These are phyloP conservation scores for Dendrobium chrysotoxum DNA, from an alignment of 106 monocot genomes.

Conservation along the genomic window DNA sequence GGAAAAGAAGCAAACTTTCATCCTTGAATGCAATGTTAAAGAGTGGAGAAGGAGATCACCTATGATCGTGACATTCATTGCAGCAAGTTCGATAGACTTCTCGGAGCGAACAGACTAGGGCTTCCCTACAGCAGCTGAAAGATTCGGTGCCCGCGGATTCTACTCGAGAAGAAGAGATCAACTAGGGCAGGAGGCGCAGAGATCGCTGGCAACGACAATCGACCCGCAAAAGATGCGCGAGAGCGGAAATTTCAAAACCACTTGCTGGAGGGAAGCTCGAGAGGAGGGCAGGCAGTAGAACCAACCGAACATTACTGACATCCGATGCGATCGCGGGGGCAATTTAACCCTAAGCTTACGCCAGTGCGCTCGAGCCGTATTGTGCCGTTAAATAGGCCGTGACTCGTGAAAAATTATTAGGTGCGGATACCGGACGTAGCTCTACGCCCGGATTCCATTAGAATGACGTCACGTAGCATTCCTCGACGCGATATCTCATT, in stretches of 20 bases:
- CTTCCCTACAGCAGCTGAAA: background rate
- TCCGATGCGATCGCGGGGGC: too few species aligned
- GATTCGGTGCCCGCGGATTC: background rate
- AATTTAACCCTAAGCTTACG: too few species aligned
- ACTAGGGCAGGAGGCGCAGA: background rate
- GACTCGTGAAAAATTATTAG: too few species aligned
- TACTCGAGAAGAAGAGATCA: background rate
- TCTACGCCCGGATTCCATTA: too few species aligned
- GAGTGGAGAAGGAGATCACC: background rate
- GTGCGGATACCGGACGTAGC: too few species aligned
- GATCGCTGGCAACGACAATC: background rate
- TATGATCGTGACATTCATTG: constrained; percentile 12
- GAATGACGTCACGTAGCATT: too few species aligned
- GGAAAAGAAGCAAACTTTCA: background rate
- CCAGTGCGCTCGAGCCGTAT: too few species aligned
- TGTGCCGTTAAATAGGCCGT: too few species aligned
- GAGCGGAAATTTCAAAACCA: background rate
- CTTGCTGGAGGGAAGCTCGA: background rate
- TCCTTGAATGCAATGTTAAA: background rate
- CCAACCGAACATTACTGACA: background rate
- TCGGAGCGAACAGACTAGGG: background rate
- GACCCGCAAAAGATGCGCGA: background rate
- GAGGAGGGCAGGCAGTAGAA: background rate
- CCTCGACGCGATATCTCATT: too few species aligned
- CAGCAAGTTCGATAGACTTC: constrained; percentile 2